phyloP scores from a whole-genome alignment of 306 rosid species.

The Acacia acuminata region DNA sequence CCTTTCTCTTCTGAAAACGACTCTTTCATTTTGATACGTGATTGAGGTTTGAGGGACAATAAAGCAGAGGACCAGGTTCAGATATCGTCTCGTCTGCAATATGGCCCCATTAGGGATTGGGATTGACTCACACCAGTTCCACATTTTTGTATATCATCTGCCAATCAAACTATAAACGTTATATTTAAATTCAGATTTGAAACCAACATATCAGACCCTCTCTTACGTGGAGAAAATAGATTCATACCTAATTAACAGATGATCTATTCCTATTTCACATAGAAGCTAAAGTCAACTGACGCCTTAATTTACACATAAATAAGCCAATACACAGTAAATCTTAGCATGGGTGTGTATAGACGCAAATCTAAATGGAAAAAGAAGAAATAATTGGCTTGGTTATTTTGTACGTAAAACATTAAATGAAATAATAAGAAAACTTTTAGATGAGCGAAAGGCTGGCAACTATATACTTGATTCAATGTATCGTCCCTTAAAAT shows the following conservation, averaged over 20 bases:
- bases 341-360: too few relatives aligned
- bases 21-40: slow-evolving; percentile 27
- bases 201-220: neutral
- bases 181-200: neutral
- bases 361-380: too few relatives aligned
- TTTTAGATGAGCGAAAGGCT: neutral
- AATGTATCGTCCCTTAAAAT: slow-evolving; percentile 3
- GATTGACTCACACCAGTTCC: slow-evolving; percentile 22
- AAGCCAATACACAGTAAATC: neutral
- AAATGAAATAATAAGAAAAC: neutral
- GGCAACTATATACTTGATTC: neutral
- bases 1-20: slow-evolving; percentile 30
- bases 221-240: neutral
- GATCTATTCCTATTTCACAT: neutral
- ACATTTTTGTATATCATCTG: neutral
- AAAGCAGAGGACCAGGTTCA: slow-evolving; percentile 23
- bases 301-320: neutral
- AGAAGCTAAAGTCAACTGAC: neutral
- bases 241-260: neutral
- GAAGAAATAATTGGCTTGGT: too few relatives aligned
- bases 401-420: too few relatives aligned
- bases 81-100: slow-evolving; percentile 17
- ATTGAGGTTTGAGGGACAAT: slow-evolving; percentile 33
- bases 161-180: neutral
- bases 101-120: slow-evolving; percentile 20